Conservation (phyloP, 371 early-diverging fungal genomes). For the Capillidium heterosporum region DNA sequence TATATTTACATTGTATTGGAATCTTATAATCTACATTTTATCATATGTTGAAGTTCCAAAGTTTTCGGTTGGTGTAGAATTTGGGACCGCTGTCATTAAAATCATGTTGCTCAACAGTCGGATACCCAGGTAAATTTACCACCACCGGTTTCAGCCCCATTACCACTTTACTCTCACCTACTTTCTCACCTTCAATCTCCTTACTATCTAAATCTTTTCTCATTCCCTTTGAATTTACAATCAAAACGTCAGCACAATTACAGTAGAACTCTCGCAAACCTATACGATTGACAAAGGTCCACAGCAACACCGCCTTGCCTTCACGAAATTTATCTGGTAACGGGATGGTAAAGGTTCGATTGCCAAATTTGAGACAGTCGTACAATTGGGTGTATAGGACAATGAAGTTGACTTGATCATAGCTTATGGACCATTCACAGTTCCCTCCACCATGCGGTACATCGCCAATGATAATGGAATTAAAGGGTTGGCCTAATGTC, state of each 20-base stretch:
- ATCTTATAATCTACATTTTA: no score
- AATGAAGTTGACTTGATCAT: slow-evolving; percentile 3
- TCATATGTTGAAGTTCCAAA: no score
- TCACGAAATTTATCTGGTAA: slow-evolving; percentile 19
- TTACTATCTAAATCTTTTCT: no score
- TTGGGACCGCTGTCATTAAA: slow-evolving; percentile 12
- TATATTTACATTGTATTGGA: no score
- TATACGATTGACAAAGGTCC: slow-evolving; percentile 28
- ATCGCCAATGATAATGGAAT: slow-evolving; percentile 7
- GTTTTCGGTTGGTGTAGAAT: no score
- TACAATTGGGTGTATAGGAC: slow-evolving; percentile 2
- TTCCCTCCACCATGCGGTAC: slow-evolving; percentile 6
- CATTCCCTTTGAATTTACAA: slow-evolving; percentile 19
- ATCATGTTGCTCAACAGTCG: slow-evolving; percentile 16
- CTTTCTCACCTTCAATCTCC: no score
- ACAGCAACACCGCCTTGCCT: slow-evolving; percentile 17
- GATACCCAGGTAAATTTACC: slow-evolving; percentile 20
- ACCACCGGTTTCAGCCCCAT: slow-evolving; percentile 26
- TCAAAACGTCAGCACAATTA: slow-evolving; percentile 37
- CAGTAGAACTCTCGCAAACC: slow-evolving; percentile 49
- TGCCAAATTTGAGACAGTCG: neutral
- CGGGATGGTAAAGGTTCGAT: slow-evolving; percentile 11
- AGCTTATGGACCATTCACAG: slow-evolving; percentile 4
- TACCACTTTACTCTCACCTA: slow-evolving; percentile 13
- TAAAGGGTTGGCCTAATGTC: slow-evolving; percentile 10